Percentiles rank a stretch among this genome's conserved stretches.
These are phyloP conservation scores for Daldinia caldariorum DNA, from an alignment of 495 filamentous ascomycete species.

Conservation along the genomic window DNA sequence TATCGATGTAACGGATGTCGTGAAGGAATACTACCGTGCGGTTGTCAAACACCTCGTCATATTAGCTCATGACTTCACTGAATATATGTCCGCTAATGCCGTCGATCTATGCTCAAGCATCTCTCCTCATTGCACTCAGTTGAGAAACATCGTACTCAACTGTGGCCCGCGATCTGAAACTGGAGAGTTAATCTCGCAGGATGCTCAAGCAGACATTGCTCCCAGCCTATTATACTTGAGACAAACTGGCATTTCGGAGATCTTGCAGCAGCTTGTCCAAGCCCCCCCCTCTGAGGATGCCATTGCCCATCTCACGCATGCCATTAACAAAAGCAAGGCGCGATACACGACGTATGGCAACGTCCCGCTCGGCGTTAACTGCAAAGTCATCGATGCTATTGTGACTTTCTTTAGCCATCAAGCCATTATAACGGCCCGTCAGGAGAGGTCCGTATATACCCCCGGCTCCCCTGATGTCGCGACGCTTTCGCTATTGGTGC, in stretches of 20 bases:
- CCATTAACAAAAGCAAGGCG: conserved; percentile 64
- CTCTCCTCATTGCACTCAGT: conserved; percentile 84
- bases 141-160: conserved; percentile 87
- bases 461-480: conserved; percentile 74
- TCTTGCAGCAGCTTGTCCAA: conserved; percentile 72
- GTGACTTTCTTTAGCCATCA: conserved; percentile 82
- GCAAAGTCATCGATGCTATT: conserved; percentile 78
- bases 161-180: conserved; percentile 80
- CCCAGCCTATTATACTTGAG: conserved; percentile 58
- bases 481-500: conserved; percentile 77
- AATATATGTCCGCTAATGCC: conserved; percentile 89
- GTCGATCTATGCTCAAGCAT: conserved; percentile 85
- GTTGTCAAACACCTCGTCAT: conserved; percentile 83
- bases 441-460: conserved; percentile 71
- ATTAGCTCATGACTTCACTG: conserved; percentile 92
- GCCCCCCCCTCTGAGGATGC: conserved; percentile 69
- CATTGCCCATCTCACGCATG: conserved; percentile 75
- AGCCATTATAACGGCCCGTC: conserved; percentile 61
- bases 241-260: conserved; percentile 70
- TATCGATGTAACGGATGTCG: conserved; percentile 70
- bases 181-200: conserved; percentile 64
- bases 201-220: conserved; percentile 42
- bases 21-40: conserved; percentile 85
- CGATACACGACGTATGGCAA: conserved; percentile 70
- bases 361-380: conserved; percentile 72